Conservation (phyloP, 2,329 filamentous ascomycete genomes). For the Microdochium paspali region DNA sequence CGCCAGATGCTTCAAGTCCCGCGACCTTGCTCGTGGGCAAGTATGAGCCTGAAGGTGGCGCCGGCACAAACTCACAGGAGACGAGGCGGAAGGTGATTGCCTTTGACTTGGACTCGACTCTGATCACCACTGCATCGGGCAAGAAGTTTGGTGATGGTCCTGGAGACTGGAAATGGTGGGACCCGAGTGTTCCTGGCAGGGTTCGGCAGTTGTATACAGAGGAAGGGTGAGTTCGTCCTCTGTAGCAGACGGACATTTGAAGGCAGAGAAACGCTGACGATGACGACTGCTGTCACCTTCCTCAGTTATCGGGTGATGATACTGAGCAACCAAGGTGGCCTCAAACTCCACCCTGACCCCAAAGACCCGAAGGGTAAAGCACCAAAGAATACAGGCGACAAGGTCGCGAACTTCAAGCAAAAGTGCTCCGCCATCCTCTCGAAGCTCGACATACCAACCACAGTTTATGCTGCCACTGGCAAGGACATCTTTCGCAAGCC, state of each 20-base stretch:
- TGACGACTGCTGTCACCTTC: background rate
- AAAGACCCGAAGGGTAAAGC: slow-evolving; percentile 58
- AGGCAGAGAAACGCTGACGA: slow-evolving; percentile 2
- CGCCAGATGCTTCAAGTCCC: slow-evolving; percentile 36
- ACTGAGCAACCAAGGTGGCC: slow-evolving; percentile 80
- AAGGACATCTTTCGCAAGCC: slow-evolving; percentile 83
- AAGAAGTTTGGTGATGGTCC: slow-evolving; percentile 60
- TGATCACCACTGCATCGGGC: too few species aligned
- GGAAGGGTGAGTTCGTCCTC: slow-evolving; percentile 45
- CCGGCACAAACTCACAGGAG: slow-evolving; percentile 23
- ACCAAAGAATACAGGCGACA: slow-evolving; percentile 49
- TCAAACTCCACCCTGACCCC: slow-evolving; percentile 65
- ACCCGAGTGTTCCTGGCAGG: slow-evolving; percentile 55
- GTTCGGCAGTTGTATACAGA: slow-evolving; percentile 56
- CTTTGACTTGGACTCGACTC: slow-evolving; percentile 45
- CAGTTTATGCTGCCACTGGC: slow-evolving; percentile 77
- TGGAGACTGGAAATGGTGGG: slow-evolving; percentile 93
- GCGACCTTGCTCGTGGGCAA: slow-evolving; percentile 66
- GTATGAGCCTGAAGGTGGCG: slow-evolving; percentile 40
- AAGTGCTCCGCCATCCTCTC: slow-evolving; percentile 64
- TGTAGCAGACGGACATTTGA: background rate
- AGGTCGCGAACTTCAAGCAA: slow-evolving; percentile 70
- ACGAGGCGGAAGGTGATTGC: slow-evolving; percentile 59
- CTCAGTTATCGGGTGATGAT: slow-evolving; percentile 65
- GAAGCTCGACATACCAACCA: slow-evolving; percentile 65